Evolutionary conservation across 257 asterid genomes (phyloP).

Genomic region (Marsdenia floribunda): DNA sequence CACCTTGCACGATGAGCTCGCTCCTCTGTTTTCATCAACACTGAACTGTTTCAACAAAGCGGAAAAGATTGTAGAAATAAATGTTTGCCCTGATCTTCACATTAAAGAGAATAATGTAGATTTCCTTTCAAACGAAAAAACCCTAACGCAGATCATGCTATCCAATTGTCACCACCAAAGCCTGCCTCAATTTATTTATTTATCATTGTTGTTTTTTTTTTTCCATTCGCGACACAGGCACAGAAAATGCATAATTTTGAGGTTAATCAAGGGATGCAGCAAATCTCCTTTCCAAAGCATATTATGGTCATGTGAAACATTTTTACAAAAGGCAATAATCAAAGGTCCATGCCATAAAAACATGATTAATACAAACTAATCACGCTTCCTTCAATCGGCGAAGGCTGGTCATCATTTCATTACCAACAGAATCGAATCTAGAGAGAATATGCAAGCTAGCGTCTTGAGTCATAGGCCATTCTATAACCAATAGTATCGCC

Average conservation of each 20-base stretch:
- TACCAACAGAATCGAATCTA: conserved; percentile 6
- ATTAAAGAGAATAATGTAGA: not conserved
- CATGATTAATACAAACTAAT: conserved; percentile 20
- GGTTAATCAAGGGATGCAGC: not conserved
- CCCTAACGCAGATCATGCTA: too few species aligned
- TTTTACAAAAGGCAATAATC: conserved; percentile 10
- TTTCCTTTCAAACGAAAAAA: not conserved
- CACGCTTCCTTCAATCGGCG: conserved; percentile 19
- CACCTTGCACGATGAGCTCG: not conserved
- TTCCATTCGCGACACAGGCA: not conserved
- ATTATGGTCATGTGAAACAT: not conserved
- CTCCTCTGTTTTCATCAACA: not conserved
- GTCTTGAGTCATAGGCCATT: conserved; percentile 24
- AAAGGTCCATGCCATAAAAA: conserved; percentile 12
- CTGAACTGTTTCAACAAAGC: not conserved
- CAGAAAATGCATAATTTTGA: not conserved
- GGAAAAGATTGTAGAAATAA: not conserved
- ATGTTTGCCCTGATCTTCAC: not conserved
- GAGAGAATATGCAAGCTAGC: conserved; percentile 17
- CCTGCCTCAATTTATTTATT: too few species aligned
- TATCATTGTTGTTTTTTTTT: too few species aligned
- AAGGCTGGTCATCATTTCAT: conserved; percentile 14
- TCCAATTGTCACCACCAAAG: too few species aligned
- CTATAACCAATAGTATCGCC: conserved; percentile 16
- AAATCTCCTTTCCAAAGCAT: not conserved